These are phyloP conservation scores for Tolypocladium endophyticum DNA, from an alignment of 2,329 filamentous ascomycete genomes.

Conservation along the genomic window DNA sequence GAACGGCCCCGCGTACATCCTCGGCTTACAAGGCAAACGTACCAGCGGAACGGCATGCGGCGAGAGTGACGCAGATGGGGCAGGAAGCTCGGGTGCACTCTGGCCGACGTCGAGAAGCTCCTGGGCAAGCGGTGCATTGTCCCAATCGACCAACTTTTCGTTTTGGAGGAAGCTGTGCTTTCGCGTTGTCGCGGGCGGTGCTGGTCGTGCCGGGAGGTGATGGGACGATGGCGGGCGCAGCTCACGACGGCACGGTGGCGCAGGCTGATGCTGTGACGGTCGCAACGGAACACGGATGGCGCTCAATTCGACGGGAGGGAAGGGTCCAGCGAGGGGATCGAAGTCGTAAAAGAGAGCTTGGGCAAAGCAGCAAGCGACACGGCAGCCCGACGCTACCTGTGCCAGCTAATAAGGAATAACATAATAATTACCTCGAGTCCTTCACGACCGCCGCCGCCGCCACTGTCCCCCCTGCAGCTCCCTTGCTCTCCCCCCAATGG, in stretches of 20 bases:
- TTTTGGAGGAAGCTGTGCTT: background rate
- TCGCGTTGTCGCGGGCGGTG: background rate
- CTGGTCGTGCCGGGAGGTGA: background rate
- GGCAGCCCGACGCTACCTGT: background rate
- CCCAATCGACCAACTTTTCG: background rate
- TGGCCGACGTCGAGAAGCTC: conserved; percentile 22
- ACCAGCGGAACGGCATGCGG: conserved; percentile 20
- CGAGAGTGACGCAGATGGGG: conserved; percentile 19
- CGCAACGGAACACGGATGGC: no score
- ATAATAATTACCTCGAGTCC: background rate
- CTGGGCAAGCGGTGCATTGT: conserved; percentile 10
- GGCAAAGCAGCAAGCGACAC: background rate
- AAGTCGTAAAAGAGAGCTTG: background rate
- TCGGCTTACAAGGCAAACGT: background rate
- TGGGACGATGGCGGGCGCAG: background rate
- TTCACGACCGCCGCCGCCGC: background rate
- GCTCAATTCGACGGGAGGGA: background rate
- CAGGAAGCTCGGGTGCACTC: conserved; percentile 21
- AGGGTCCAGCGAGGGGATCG: background rate
- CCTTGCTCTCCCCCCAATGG: no score
- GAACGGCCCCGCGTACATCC: background rate
- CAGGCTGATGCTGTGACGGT: background rate
- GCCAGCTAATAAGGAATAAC: background rate
- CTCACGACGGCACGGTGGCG: background rate
- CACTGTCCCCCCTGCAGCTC: background rate